Conservation (phyloP, 2,329 filamentous ascomycete species). For the Fusarium burgessii region DNA sequence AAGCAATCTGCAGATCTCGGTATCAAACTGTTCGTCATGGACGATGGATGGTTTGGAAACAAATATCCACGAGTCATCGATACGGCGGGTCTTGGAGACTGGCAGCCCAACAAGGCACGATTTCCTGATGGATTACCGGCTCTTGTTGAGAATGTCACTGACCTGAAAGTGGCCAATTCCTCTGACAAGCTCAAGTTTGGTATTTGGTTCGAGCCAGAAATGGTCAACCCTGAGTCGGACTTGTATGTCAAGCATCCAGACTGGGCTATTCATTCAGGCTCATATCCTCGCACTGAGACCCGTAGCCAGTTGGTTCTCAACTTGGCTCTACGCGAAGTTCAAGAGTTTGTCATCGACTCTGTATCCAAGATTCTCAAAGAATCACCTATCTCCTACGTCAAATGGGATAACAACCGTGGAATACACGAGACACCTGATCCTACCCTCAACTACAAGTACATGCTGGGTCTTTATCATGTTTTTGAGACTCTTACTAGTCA, state of each 20-base stretch:
- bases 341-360: slow-evolving; percentile 69
- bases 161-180: slow-evolving; percentile 60
- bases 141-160: slow-evolving; percentile 63
- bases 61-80: slow-evolving; percentile 70
- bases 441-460: slow-evolving; percentile 67
- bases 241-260: slow-evolving; percentile 72
- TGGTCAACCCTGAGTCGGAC: slow-evolving; percentile 72
- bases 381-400: slow-evolving; percentile 69
- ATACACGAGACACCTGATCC: slow-evolving; percentile 70
- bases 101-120: slow-evolving; percentile 67
- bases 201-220: slow-evolving; percentile 76
- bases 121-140: slow-evolving; percentile 69
- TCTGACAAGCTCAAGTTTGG: slow-evolving; percentile 67
- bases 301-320: slow-evolving; percentile 73
- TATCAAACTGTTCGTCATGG: slow-evolving; percentile 71
- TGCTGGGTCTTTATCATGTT: slow-evolving; percentile 73
- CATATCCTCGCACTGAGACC: slow-evolving; percentile 66
- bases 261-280: slow-evolving; percentile 70
- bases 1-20: slow-evolving; percentile 68
- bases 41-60: slow-evolving; percentile 75
- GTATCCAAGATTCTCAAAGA: slow-evolving; percentile 66
- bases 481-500: slow-evolving; percentile 69
- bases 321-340: slow-evolving; percentile 69
- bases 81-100: slow-evolving; percentile 71
- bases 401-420: slow-evolving; percentile 76